These are phyloP conservation scores for Ilex asprella DNA, from an alignment of 257 asterid genomes.

Conservation along the genomic window DNA sequence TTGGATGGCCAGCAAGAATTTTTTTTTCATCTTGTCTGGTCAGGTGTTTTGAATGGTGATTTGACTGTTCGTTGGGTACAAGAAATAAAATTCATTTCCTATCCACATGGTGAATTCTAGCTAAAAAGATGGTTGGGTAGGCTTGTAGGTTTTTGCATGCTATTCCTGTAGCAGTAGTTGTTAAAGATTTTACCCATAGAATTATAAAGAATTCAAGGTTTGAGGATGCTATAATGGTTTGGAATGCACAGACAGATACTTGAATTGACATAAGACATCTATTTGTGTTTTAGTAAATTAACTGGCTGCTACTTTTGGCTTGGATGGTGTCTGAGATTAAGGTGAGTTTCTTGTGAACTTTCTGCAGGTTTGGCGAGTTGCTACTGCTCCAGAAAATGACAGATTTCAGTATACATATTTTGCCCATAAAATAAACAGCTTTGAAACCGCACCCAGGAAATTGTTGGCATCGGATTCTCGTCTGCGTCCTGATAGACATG, in stretches of 20 bases:
- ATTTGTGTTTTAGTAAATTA: neutral
- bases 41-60: too few species aligned
- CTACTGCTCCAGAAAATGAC: slow-evolving; percentile 67
- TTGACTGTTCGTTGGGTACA: too few species aligned
- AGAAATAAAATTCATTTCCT: too few species aligned
- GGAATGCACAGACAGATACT: neutral
- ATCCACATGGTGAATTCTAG: too few species aligned
- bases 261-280: too few species aligned
- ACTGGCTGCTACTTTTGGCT: neutral
- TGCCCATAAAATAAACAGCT: slow-evolving; percentile 91
- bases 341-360: neutral
- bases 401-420: slow-evolving; percentile 85
- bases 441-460: slow-evolving; percentile 92
- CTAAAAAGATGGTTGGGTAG: too few species aligned
- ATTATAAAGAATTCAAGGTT: neutral
- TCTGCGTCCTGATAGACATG: slow-evolving; percentile 90
- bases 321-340: neutral
- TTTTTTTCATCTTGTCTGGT: too few species aligned
- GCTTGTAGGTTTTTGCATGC: too few species aligned
- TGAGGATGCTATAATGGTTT: neutral
- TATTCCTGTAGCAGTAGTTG: too few species aligned
- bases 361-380: slow-evolving; percentile 77
- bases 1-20: too few species aligned
- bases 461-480: slow-evolving; percentile 91
- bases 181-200: too few species aligned